Conservation (phyloP, 148 eudicot species). For the Pharnaceum exiguum region DNA sequence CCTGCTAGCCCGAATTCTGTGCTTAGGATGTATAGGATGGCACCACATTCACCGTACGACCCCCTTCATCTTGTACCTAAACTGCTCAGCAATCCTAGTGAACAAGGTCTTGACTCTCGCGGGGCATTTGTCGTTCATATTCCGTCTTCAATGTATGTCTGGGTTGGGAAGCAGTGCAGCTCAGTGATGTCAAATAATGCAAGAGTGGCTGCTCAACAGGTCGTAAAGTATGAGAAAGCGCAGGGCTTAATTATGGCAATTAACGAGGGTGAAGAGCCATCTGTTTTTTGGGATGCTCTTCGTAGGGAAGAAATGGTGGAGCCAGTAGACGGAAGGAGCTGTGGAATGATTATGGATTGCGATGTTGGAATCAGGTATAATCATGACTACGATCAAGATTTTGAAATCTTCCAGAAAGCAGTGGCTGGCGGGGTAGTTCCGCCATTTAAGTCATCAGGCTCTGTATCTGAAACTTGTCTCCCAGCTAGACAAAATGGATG, state of each 20-base stretch:
- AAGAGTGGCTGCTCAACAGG: constrained; percentile 63
- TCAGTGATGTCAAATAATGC: constrained; percentile 64
- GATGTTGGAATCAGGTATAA: constrained; percentile 39
- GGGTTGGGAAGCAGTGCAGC: constrained; percentile 74
- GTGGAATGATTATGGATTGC: not conserved
- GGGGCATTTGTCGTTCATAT: constrained; percentile 85
- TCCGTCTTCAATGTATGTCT: constrained; percentile 75
- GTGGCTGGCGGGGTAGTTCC: constrained; percentile 77
- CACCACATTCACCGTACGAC: constrained; percentile 93
- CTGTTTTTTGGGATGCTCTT: constrained; percentile 66
- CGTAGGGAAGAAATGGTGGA: constrained; percentile 21
- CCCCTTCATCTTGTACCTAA: constrained; percentile 97
- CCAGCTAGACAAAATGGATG: constrained; percentile 74
- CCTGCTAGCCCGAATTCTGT: constrained; percentile 83
- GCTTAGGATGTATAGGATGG: constrained; percentile 84
- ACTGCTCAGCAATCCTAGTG: constrained; percentile 50
- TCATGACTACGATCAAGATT: constrained; percentile 66
- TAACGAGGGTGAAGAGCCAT: constrained; percentile 74
- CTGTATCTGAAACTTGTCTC: constrained; percentile 52
- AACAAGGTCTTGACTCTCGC: constrained; percentile 70
- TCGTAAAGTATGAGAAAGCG: constrained; percentile 66
- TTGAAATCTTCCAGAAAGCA: constrained; percentile 72
- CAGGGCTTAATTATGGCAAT: constrained; percentile 51
- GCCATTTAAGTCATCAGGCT: constrained; percentile 42
- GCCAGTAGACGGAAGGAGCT: constrained; percentile 14